Conservation (phyloP, 2,329 filamentous ascomycete genomes). For the Diaporthe sp. region DNA sequence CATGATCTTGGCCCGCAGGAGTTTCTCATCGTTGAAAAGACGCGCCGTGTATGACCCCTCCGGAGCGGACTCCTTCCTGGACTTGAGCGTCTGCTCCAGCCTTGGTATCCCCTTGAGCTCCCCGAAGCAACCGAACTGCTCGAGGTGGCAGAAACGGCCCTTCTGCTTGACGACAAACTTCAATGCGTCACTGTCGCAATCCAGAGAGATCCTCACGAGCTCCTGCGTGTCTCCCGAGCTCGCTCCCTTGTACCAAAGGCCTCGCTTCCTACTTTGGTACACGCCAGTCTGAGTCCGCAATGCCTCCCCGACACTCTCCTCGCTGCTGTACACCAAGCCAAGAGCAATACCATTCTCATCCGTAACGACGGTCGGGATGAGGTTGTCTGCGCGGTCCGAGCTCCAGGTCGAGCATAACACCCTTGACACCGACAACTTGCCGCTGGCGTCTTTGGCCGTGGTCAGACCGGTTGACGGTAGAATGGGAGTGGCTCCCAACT, state of each 20-base stretch:
- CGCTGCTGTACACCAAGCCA: conserved; percentile 94
- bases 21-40: conserved; percentile 90
- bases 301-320: conserved; percentile 90
- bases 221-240: conserved; percentile 95
- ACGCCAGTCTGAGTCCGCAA: conserved; percentile 84
- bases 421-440: conserved; percentile 75
- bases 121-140: conserved; percentile 93
- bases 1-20: conserved; percentile 96
- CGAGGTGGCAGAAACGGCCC: conserved; percentile 94
- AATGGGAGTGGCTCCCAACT: conserved; percentile 76
- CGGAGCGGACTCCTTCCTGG: conserved; percentile 86
- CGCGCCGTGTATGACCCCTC: conserved; percentile 93
- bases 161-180: conserved; percentile 92
- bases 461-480: conserved; percentile 80
- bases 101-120: conserved; percentile 84
- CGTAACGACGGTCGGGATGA: conserved; percentile 91
- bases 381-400: conserved; percentile 85
- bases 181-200: conserved; percentile 95
- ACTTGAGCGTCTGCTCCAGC: conserved; percentile 88
- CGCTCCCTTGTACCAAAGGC: conserved; percentile 96
- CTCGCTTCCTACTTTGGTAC: conserved; percentile 96
- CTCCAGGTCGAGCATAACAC: conserved; percentile 82
- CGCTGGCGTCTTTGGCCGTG: conserved; percentile 72
- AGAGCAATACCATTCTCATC: conserved; percentile 88
- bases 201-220: conserved; percentile 84